phyloP scores from a whole-genome alignment of 2,329 filamentous ascomycete species.

The Fusarium tuaranense region DNA sequence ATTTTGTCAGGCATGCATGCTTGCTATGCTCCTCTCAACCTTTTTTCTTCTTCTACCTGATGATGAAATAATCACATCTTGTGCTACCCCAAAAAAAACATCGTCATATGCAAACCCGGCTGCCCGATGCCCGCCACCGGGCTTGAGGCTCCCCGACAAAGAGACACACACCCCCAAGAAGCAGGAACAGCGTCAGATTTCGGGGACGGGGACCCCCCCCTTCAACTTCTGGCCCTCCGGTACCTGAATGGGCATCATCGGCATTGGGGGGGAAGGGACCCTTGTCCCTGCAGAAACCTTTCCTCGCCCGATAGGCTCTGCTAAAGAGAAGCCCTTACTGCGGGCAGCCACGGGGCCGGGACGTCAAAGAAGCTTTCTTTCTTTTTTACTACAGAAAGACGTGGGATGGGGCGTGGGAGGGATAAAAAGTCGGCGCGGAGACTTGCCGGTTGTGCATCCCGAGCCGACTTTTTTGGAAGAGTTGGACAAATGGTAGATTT shows the following conservation, averaged over 20 bases:
- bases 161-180: not conserved
- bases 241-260: conserved; percentile 29
- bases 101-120: not conserved
- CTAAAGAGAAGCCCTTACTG: conserved; percentile 15
- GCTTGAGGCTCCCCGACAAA: conserved; percentile 4
- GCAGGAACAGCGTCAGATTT: conserved; percentile 4
- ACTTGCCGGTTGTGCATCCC: conserved; percentile 34
- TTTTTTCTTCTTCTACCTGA: not conserved
- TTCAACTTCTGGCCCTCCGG: not conserved
- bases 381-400: not conserved
- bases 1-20: not conserved
- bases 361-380: conserved; percentile 2
- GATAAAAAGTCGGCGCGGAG: conserved; percentile 28
- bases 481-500: not conserved
- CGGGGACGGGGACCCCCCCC: not conserved
- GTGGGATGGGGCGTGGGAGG: not conserved
- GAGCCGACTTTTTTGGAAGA: not conserved
- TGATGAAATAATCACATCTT: not conserved
- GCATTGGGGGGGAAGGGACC: conserved; percentile 25
- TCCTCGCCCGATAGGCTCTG: conserved; percentile 39
- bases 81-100: not conserved
- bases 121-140: conserved; percentile 9
- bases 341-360: conserved; percentile 8
- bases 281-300: conserved; percentile 26
- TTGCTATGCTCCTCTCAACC: not conserved